A percentile compares a stretch with the other conserved stretches of the same genome.
Conservation (phyloP, 345 rosid species). For the Firmiana major region DNA sequence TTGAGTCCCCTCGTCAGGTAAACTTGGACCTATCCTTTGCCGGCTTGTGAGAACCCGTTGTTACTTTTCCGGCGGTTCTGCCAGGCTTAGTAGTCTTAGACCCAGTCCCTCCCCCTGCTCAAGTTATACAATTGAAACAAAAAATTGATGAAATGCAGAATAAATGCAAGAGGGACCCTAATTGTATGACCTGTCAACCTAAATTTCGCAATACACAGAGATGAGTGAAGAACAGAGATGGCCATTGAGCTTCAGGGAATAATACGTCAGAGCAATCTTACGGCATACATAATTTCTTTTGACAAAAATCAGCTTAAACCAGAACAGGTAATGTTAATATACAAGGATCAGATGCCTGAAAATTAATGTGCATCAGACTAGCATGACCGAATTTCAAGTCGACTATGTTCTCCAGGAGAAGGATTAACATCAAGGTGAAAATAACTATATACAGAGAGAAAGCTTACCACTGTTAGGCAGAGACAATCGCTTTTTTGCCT, state of each 20-base stretch:
- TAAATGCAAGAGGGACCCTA: neutral
- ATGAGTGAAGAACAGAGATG: neutral
- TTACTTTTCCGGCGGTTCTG: conserved; percentile 32
- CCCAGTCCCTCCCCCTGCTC: conserved; percentile 34
- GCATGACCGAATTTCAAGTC: neutral
- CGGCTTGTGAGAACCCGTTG: conserved; percentile 31
- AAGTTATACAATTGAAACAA: conserved; percentile 11
- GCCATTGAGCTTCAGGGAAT: neutral
- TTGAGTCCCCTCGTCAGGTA: conserved; percentile 27
- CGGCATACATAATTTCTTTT: neutral
- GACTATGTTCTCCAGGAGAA: neutral
- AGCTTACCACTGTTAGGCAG: conserved; percentile 63
- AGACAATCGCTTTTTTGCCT: conserved; percentile 61
- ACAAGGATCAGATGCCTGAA: neutral
- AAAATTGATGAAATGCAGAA: neutral
- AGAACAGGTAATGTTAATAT: neutral
- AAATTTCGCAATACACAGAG: neutral
- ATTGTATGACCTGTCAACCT: neutral
- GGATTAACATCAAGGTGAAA: neutral
- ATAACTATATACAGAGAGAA: conserved; percentile 4
- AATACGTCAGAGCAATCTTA: neutral
- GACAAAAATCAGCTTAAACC: neutral
- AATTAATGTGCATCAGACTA: neutral
- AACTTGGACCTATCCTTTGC: conserved; percentile 32
- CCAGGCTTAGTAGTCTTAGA: conserved; percentile 31